These are phyloP conservation scores for Corymbia maculata DNA, from an alignment of 345 rosid genomes.

Conservation along the genomic window DNA sequence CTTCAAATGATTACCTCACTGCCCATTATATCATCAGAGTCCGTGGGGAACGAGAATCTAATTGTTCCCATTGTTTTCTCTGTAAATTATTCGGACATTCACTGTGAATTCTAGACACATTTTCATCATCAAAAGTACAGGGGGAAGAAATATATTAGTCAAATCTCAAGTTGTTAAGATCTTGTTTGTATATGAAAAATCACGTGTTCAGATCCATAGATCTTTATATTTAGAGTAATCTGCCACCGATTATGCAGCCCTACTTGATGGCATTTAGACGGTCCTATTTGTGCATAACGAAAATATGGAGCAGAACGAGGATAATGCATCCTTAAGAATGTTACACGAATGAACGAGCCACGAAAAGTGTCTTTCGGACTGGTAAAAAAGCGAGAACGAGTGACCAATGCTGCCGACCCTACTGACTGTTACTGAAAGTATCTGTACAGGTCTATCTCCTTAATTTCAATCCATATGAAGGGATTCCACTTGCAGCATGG, in stretches of 20 bases:
- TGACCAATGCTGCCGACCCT: not conserved
- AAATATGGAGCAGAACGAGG: not conserved
- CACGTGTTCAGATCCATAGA: not conserved
- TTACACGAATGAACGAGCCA: not conserved
- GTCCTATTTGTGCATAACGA: not conserved
- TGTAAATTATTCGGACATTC: not conserved
- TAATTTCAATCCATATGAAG: not conserved
- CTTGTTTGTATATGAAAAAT: not conserved
- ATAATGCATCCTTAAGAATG: not conserved
- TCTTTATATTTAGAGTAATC: not conserved
- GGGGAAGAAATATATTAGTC: not conserved
- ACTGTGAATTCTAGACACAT: not conserved
- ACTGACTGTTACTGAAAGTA: not conserved
- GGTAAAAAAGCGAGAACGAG: not conserved
- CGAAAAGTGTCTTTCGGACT: not conserved
- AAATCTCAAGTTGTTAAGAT: not conserved
- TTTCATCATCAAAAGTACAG: not conserved
- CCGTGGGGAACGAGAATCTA: constrained; percentile 2
- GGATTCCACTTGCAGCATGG: not conserved
- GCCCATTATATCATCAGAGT: constrained; percentile 7
- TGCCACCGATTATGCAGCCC: not conserved
- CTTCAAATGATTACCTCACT: constrained; percentile 11
- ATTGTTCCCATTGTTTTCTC: not conserved
- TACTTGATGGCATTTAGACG: not conserved
- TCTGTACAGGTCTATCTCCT: not conserved